Conservation (phyloP, 176 grass and related monocot genomes). For the Thinopyrum elongatum region DNA sequence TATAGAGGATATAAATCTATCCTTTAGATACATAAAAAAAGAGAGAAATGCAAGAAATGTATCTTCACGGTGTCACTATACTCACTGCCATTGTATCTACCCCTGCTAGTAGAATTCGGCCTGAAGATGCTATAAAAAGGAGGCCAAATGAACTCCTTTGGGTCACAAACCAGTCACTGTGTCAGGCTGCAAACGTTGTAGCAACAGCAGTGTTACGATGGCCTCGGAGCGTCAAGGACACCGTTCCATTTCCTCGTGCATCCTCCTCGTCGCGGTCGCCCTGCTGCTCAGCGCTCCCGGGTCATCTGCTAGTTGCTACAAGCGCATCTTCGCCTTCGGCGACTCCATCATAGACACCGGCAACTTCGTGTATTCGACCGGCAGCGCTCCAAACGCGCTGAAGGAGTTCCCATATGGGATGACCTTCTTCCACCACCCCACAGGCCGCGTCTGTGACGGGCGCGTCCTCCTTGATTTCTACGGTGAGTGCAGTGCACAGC, state of each 20-base stretch:
- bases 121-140: not conserved
- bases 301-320: conserved; percentile 35
- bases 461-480: conserved; percentile 66
- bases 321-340: conserved; percentile 63
- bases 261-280: not conserved
- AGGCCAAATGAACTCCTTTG: not conserved
- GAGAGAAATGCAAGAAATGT: not conserved
- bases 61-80: not conserved
- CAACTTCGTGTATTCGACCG: conserved; percentile 29
- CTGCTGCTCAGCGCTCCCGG: conserved; percentile 5
- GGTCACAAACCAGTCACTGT: not conserved
- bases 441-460: conserved; percentile 53
- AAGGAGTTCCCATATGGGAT: conserved; percentile 45
- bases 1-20: too few relatives aligned
- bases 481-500: conserved; percentile 24
- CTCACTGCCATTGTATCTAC: too few relatives aligned
- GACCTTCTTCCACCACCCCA: conserved; percentile 52
- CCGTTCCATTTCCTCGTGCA: not conserved
- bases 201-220: not conserved
- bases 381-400: not conserved
- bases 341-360: conserved; percentile 69
- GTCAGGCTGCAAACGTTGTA: not conserved
- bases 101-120: not conserved
- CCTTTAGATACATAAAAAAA: not conserved
- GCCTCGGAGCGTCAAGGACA: not conserved